Evolutionary conservation across 2,329 filamentous ascomycete species (phyloP).

Genomic region (Xylariaceae sp.): DNA sequence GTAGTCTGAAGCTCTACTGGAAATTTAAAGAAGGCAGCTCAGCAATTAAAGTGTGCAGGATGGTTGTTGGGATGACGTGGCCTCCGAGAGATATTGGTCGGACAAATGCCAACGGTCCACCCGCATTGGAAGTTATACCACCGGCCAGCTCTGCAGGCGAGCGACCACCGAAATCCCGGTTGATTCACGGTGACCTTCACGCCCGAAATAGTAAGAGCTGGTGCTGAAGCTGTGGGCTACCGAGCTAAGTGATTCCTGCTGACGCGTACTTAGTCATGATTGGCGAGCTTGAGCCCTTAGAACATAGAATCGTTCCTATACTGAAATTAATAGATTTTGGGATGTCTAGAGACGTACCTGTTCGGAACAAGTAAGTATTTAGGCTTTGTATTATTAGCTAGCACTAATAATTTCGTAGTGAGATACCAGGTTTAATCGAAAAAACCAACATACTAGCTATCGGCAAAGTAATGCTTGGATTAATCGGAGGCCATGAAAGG

Average conservation of each 20-base stretch:
- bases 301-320: slow-evolving; percentile 24
- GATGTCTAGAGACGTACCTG: slow-evolving; percentile 11
- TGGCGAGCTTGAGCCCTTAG: slow-evolving; percentile 22
- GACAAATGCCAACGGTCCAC: background rate
- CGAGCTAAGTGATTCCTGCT: background rate
- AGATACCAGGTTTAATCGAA: slow-evolving; percentile 8
- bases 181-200: slow-evolving; percentile 32
- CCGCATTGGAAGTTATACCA: slow-evolving; percentile 22
- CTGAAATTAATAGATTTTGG: slow-evolving; percentile 35
- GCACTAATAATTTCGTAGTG: slow-evolving; percentile 11
- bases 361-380: slow-evolving; percentile 11
- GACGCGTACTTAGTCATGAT: slow-evolving; percentile 29
- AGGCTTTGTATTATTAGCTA: background rate
- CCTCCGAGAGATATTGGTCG: slow-evolving; percentile 14
- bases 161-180: slow-evolving; percentile 15
- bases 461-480: slow-evolving; percentile 25
- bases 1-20: background rate
- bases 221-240: background rate
- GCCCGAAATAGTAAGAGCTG: slow-evolving; percentile 28
- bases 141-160: background rate
- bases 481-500: slow-evolving; percentile 26
- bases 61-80: slow-evolving; percentile 32
- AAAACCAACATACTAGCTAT: slow-evolving; percentile 23
- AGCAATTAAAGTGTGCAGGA: slow-evolving; percentile 27
- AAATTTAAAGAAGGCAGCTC: background rate